Conservation (phyloP, 768 basidiomycete genomes). For the Mycena sanguinolenta region DNA sequence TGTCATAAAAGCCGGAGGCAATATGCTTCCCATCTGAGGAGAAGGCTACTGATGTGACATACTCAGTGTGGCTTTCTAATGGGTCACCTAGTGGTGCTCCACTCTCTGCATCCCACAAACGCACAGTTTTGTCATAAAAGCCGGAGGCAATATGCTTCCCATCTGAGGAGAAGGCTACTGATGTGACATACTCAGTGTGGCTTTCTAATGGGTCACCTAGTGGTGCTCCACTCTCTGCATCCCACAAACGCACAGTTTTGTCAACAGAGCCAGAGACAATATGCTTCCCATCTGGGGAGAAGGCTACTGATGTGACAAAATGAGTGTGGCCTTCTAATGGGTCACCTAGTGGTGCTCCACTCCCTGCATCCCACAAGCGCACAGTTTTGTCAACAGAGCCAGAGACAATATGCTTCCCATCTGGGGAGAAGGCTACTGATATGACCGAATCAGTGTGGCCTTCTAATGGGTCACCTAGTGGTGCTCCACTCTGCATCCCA, state of each 20-base stretch:
- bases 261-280: background rate
- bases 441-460: background rate
- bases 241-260: constrained; percentile 1
- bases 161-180: constrained; percentile 1
- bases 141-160: background rate
- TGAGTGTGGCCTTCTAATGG: constrained; percentile 3
- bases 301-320: background rate
- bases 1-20: constrained; percentile 7
- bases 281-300: background rate
- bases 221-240: background rate
- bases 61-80: background rate
- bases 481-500: constrained; percentile 12
- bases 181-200: background rate
- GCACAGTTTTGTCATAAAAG: background rate
- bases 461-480: background rate
- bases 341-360: background rate
- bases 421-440: constrained; percentile 8
- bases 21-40: background rate
- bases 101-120: background rate
- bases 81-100: background rate
- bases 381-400: constrained; percentile 3
- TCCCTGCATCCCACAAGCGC: constrained; percentile 6
- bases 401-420: constrained; percentile 9
- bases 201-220: background rate
- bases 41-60: background rate